A percentile compares a stretch with the other conserved stretches of the same genome.
phyloP scores from a whole-genome alignment of 495 filamentous ascomycete species.

The Penicillium cataractarum region DNA sequence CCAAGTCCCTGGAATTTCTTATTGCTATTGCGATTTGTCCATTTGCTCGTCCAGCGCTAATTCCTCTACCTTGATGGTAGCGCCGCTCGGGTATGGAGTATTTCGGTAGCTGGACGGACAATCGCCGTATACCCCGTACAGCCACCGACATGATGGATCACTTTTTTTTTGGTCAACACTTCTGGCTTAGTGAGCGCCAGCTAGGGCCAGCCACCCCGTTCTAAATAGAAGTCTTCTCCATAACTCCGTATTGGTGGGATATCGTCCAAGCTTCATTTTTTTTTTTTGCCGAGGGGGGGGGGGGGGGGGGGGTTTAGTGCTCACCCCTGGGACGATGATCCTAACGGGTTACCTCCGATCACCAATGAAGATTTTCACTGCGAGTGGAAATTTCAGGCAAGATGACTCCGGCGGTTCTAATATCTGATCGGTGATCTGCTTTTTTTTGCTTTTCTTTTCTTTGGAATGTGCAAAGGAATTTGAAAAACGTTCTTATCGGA shows the following conservation, averaged over 20 bases:
- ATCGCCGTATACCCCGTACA: background rate
- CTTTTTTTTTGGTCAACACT: background rate
- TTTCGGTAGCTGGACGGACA: background rate
- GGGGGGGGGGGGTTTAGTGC: too few species aligned
- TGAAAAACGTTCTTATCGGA: background rate
- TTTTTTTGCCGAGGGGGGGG: background rate
- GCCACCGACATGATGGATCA: slow-evolving; percentile 5
- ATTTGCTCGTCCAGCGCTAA: too few species aligned
- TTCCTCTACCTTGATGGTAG: too few species aligned
- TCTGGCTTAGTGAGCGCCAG: background rate
- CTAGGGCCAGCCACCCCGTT: background rate
- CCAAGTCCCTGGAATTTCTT: slow-evolving; percentile 28
- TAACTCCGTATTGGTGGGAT: background rate
- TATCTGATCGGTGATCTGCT: background rate
- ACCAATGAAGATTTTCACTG: background rate
- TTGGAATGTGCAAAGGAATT: slow-evolving; percentile 1
- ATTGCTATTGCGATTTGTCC: slow-evolving; percentile 13
- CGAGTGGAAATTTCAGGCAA: slow-evolving; percentile 3
- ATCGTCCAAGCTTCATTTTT: background rate
- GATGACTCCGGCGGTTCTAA: background rate
- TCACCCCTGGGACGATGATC: too few species aligned
- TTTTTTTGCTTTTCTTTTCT: background rate
- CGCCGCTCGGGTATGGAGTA: background rate
- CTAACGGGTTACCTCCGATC: too few species aligned
- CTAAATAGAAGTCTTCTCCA: background rate